Conservation (phyloP, 371 early-diverging fungal genomes). For the Dichotomocladium elegans region DNA sequence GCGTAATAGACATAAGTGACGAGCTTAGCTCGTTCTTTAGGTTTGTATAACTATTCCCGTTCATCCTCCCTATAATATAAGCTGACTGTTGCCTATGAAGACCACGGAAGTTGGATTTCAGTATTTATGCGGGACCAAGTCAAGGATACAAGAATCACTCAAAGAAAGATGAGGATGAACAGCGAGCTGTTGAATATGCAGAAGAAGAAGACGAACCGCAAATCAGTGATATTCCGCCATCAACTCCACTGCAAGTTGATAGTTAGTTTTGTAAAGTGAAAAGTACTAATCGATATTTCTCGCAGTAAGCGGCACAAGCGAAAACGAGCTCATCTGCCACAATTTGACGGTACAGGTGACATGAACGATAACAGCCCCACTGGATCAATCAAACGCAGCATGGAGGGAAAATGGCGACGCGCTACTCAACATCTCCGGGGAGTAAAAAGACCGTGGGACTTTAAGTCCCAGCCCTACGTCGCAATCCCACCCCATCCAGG, state of each 20-base stretch:
- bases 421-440: too few species aligned
- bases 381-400: too few species aligned
- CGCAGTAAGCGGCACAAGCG: neutral
- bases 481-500: neutral
- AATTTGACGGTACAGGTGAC: constrained; percentile 54
- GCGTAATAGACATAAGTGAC: too few species aligned
- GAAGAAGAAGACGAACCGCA: constrained; percentile 4
- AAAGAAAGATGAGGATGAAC: too few species aligned
- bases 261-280: neutral
- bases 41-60: neutral
- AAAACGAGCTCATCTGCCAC: constrained; percentile 20
- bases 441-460: neutral
- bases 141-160: constrained; percentile 6
- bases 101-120: constrained; percentile 21
- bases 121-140: constrained; percentile 12
- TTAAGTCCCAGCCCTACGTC: neutral
- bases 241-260: constrained; percentile 5
- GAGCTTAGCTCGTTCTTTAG: neutral
- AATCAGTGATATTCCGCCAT: constrained; percentile 24
- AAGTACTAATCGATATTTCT: neutral
- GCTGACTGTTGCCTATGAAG: neutral
- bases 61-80: too few species aligned
- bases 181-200: neutral
- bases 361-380: constrained; percentile 8
- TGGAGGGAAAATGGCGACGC: too few species aligned